A percentile compares a stretch with the other conserved stretches of the same genome.
Conservation (phyloP, 2,329 filamentous ascomycete genomes). For the Epicoccum nigrum region DNA sequence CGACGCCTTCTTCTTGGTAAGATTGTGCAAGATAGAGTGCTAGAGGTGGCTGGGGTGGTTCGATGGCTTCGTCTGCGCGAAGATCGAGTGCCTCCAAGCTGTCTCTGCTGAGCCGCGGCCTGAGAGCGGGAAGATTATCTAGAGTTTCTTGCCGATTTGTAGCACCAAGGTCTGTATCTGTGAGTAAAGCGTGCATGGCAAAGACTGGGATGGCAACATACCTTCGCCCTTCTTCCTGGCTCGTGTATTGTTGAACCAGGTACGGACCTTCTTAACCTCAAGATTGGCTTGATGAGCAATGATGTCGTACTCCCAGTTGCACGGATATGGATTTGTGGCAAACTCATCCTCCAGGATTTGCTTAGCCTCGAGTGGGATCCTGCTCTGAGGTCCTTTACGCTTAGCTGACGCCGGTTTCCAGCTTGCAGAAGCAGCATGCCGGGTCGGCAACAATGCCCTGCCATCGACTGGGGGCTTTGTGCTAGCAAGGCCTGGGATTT, state of each 20-base stretch:
- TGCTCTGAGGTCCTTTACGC: constrained; percentile 38
- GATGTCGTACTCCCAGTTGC: constrained; percentile 45
- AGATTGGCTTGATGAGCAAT: constrained; percentile 46
- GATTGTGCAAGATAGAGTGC: constrained; percentile 44
- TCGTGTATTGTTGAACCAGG: constrained; percentile 47
- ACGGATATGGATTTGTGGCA: constrained; percentile 43
- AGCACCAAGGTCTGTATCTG: constrained; percentile 14
- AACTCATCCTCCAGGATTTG: constrained; percentile 47
- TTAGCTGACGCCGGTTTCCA: constrained; percentile 44
- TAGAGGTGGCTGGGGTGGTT: constrained; percentile 40
- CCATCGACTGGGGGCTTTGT: background rate
- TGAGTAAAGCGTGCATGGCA: constrained; percentile 7
- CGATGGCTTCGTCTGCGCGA: constrained; percentile 23
- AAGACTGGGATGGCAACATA: constrained; percentile 9
- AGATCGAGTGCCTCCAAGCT: constrained; percentile 40
- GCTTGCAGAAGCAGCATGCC: constrained; percentile 20
- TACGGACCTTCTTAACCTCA: constrained; percentile 44
- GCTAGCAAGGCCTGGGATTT: background rate
- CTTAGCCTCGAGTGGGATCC: constrained; percentile 39
- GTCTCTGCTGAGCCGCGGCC: constrained; percentile 36
- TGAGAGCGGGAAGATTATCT: constrained; percentile 18
- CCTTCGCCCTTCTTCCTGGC: constrained; percentile 40
- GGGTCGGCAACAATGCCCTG: constrained; percentile 12
- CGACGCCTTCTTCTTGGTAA: constrained; percentile 42
- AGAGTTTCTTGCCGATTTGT: constrained; percentile 4